These are phyloP conservation scores for Agaricus blazei DNA, from an alignment of 768 basidiomycete species.

Conservation along the genomic window DNA sequence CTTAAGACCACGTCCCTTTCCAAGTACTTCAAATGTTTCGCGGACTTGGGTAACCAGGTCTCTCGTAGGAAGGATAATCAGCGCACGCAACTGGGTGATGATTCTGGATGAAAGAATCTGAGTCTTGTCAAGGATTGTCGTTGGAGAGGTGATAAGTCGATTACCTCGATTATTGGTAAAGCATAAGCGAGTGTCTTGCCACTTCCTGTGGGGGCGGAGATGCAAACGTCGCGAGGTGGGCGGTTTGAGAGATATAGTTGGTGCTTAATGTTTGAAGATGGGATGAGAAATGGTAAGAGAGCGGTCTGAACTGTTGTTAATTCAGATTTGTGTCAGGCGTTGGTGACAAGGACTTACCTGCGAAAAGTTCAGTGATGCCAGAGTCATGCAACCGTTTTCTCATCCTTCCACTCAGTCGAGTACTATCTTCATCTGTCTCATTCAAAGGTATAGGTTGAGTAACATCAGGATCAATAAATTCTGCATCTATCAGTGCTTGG, in stretches of 20 bases:
- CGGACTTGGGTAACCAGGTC: conserved; percentile 90
- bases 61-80: conserved; percentile 89
- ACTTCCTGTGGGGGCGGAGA: conserved; percentile 96
- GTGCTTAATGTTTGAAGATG: conserved; percentile 29
- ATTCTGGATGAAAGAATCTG: conserved; percentile 70
- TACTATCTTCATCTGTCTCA: conserved; percentile 34
- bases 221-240: conserved; percentile 77
- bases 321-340: conserved; percentile 1
- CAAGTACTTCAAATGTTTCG: conserved; percentile 84
- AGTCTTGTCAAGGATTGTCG: conserved; percentile 3
- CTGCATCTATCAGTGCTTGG: conserved; percentile 62
- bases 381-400: conserved; percentile 62
- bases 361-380: conserved; percentile 84
- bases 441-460: conserved; percentile 39
- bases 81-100: conserved; percentile 80
- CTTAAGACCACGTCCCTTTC: conserved; percentile 84
- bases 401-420: conserved; percentile 54
- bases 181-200: conserved; percentile 98
- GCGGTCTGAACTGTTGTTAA: conserved; percentile 72
- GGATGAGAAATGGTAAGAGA: conserved; percentile 78
- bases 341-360: conserved; percentile 47
- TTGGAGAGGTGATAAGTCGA: background rate
- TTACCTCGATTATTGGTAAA: conserved; percentile 85
- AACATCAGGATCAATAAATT: conserved; percentile 55
- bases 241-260: conserved; percentile 62